These are phyloP conservation scores for Phaffomyces antillensis DNA, from an alignment of 805 yeast genomes.

Conservation along the genomic window DNA sequence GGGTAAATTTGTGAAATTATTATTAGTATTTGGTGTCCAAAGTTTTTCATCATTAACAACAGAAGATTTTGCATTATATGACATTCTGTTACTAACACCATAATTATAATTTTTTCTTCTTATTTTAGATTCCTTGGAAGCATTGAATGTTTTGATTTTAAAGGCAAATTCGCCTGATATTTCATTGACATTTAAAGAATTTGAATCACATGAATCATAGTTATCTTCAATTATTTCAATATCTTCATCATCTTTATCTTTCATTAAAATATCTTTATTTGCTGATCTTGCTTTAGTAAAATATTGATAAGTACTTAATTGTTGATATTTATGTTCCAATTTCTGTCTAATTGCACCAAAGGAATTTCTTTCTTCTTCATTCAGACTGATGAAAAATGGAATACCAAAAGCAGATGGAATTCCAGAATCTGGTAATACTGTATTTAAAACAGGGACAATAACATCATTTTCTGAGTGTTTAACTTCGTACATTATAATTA, in stretches of 20 bases:
- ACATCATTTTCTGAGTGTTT: conserved; percentile 36
- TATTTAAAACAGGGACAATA: conserved; percentile 55
- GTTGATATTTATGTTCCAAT: conserved; percentile 42
- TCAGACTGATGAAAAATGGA: conserved; percentile 65
- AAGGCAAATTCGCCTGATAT: conserved; percentile 44
- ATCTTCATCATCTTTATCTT: conserved; percentile 24
- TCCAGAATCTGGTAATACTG: conserved; percentile 32
- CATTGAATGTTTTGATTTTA: conserved; percentile 34
- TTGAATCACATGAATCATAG: conserved; percentile 40
- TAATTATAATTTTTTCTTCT: conserved; percentile 13
- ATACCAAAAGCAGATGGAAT: conserved; percentile 54
- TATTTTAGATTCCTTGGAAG: conserved; percentile 16
- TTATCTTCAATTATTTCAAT: conserved; percentile 17
- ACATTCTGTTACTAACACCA: not conserved
- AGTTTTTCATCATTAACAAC: conserved; percentile 20
- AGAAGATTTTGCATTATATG: not conserved
- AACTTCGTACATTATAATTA: conserved; percentile 56
- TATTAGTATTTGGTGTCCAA: conserved; percentile 38
- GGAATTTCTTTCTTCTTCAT: conserved; percentile 44
- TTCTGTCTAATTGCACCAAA: conserved; percentile 53
- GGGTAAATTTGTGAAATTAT: conserved; percentile 36
- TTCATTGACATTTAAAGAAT: conserved; percentile 40
- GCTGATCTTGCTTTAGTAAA: conserved; percentile 22
- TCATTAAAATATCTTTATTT: conserved; percentile 9
- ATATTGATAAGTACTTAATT: conserved; percentile 38